These are phyloP conservation scores for Corymbia maculata DNA, from an alignment of 345 rosid genomes.

Conservation along the genomic window DNA sequence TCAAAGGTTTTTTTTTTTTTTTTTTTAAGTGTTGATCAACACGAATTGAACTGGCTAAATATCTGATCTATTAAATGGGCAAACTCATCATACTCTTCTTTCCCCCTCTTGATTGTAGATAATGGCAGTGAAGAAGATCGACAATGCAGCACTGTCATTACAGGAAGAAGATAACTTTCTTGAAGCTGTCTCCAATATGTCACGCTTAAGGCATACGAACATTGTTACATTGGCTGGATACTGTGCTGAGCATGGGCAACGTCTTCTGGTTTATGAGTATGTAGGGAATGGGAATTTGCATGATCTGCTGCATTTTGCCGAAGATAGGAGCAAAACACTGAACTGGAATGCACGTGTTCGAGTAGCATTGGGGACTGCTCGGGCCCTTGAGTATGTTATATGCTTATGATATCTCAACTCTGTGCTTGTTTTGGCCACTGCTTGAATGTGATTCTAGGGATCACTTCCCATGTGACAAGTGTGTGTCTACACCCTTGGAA, in stretches of 20 bases:
- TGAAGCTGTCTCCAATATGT: conserved; percentile 92
- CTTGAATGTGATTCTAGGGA: not conserved
- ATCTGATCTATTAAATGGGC: not conserved
- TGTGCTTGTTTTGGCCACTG: not conserved
- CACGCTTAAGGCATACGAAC: conserved; percentile 89
- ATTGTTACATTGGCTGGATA: conserved; percentile 77
- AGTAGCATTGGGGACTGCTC: conserved; percentile 95
- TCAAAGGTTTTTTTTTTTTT: not conserved
- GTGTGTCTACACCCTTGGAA: not conserved
- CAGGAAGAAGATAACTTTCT: conserved; percentile 93
- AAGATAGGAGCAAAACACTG: conserved; percentile 54
- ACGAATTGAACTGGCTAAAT: not conserved
- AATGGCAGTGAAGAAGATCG: conserved; percentile 92
- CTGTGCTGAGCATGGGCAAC: conserved; percentile 95
- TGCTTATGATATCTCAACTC: not conserved
- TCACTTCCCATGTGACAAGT: not conserved
- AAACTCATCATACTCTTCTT: not conserved
- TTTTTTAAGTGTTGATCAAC: not conserved
- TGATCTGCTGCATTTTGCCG: conserved; percentile 75
- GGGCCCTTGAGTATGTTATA: conserved; percentile 89
- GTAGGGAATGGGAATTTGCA: conserved; percentile 73
- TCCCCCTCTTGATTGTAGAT: conserved; percentile 25
- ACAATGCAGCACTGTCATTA: conserved; percentile 74
- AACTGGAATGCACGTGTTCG: conserved; percentile 97
- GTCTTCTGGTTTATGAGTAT: conserved; percentile 83